These are phyloP conservation scores for Moniliella sp. DNA, from an alignment of 1,284 basidiomycete species.

Conservation along the genomic window DNA sequence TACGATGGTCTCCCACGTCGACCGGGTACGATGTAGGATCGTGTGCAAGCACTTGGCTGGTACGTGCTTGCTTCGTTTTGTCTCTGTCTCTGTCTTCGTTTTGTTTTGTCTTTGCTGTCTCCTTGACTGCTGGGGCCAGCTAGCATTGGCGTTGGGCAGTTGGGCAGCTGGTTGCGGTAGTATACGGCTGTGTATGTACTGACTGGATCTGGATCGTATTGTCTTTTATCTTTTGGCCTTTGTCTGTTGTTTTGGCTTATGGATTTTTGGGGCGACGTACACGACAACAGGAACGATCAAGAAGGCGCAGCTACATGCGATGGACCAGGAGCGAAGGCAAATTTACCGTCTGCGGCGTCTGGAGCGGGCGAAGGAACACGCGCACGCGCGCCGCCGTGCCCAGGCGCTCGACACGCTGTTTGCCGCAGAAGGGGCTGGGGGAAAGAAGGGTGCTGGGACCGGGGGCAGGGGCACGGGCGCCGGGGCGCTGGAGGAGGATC, in stretches of 20 bases:
- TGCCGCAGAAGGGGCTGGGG: too few relatives aligned
- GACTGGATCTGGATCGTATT: neutral
- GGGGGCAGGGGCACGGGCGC: too few relatives aligned
- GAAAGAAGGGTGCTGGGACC: too few relatives aligned
- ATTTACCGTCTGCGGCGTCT: neutral
- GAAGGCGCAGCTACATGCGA: conserved; percentile 13
- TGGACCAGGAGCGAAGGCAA: conserved; percentile 8
- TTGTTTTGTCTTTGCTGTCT: too few relatives aligned
- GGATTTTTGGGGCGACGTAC: neutral
- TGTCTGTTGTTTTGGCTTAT: neutral
- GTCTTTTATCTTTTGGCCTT: too few relatives aligned
- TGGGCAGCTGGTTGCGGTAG: too few relatives aligned
- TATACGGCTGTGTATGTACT: neutral
- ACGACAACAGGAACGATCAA: conserved; percentile 10
- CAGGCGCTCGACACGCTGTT: too few relatives aligned
- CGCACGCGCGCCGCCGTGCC: too few relatives aligned
- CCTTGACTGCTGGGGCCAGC: too few relatives aligned
- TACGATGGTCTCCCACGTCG: conserved; percentile 7
- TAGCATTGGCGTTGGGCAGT: too few relatives aligned
- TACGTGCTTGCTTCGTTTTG: neutral
- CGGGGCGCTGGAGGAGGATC: too few relatives aligned
- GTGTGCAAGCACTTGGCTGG: conserved; percentile 9
- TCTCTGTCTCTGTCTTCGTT: neutral
- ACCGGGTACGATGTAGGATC: conserved; percentile 3
- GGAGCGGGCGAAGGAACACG: too few relatives aligned